Base-by-base conservation (phyloP, 805 yeast species). In the Zygoascus biomembranicola region DNA sequence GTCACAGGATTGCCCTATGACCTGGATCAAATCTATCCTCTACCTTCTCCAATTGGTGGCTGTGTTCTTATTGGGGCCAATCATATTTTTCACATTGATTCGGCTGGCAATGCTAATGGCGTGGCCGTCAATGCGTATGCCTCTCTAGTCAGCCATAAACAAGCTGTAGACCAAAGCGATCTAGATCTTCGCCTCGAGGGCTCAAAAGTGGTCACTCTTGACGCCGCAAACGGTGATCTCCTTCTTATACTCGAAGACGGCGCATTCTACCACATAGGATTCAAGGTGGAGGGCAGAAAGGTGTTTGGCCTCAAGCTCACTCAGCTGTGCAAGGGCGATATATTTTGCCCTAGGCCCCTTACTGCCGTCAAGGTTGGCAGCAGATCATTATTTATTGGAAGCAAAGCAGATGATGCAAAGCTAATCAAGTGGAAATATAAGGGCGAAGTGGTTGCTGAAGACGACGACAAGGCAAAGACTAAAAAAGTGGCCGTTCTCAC, bases 61-160 rank as follows among this genome's bases (percentile, higher is more conserved):
- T 71, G 82, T 47, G 68, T 90, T 6, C 60, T 80, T 4, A 52
- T 87, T 2, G 97, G 97, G 1, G 77, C 85, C 37, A 90, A 90
- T 64, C 87, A 85, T 61, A 59, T 90, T 8, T 70, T 88, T 10
- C 90, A 87, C 67, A 77, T 89, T 16, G 96, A 90, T 63, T 81
- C 87, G 32, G 78, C 88, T 1, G 95, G 95, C 2, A 79, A 83
- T 32, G 63, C 75, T 2, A 76, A 79, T 55, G 84, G 88, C 28
- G 71, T 83, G 1, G 81, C 84, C 2, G 79, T 84, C 1, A 87
- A 87, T 63, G 68, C 72, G 54, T 84, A 70, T 60, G 78, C 80
- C 31, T 58, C 72, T 1, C 64, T 65, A 14, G 63, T 71, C 32
- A 26, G 32, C 20, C 11, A 26, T 8, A 32, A 16, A n/a, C 32